These are phyloP conservation scores for Pyrenula massariospora DNA, from an alignment of 495 filamentous ascomycete genomes.

Conservation along the genomic window DNA sequence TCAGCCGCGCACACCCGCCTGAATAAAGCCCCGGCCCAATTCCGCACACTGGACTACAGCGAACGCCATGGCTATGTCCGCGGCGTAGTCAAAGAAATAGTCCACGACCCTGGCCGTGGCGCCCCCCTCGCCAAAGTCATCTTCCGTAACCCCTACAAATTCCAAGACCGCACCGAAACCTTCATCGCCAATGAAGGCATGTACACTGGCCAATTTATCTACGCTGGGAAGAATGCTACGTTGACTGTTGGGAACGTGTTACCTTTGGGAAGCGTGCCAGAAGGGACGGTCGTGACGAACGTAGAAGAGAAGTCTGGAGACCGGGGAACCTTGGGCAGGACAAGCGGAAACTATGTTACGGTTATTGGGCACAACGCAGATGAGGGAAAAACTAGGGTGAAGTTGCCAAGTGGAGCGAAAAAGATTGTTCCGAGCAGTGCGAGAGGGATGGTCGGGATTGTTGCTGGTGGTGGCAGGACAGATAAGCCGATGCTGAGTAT, in stretches of 20 bases:
- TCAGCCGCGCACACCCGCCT: slow-evolving; percentile 76
- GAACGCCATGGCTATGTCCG: slow-evolving; percentile 95
- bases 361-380: slow-evolving; percentile 98
- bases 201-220: slow-evolving; percentile 99
- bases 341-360: slow-evolving; percentile 98
- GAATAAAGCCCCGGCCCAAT: slow-evolving; percentile 84
- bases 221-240: slow-evolving; percentile 95
- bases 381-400: slow-evolving; percentile 98
- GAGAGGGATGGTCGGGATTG: slow-evolving; percentile 98
- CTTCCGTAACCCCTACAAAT: slow-evolving; percentile 90
- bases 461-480: slow-evolving; percentile 96
- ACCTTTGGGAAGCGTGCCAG: slow-evolving; percentile 81
- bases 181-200: slow-evolving; percentile 99
- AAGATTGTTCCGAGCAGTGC: slow-evolving; percentile 88
- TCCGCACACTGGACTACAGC: slow-evolving; percentile 87
- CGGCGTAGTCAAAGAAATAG: slow-evolving; percentile 95
- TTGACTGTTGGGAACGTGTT: slow-evolving; percentile 96
- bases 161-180: slow-evolving; percentile 83
- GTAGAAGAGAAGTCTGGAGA: slow-evolving; percentile 99
- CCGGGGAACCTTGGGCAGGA: slow-evolving; percentile 88
- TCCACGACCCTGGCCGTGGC: slow-evolving; percentile 97
- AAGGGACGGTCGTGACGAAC: slow-evolving; percentile 97
- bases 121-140: slow-evolving; percentile 91
- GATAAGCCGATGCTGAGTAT: slow-evolving; percentile 95
- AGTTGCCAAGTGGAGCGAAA: slow-evolving; percentile 97